Percentiles rank a stretch among this genome's conserved stretches.
These are phyloP conservation scores for Phaeophleospora eucalypticola DNA, from an alignment of 2,329 filamentous ascomycete species.

Conservation along the genomic window DNA sequence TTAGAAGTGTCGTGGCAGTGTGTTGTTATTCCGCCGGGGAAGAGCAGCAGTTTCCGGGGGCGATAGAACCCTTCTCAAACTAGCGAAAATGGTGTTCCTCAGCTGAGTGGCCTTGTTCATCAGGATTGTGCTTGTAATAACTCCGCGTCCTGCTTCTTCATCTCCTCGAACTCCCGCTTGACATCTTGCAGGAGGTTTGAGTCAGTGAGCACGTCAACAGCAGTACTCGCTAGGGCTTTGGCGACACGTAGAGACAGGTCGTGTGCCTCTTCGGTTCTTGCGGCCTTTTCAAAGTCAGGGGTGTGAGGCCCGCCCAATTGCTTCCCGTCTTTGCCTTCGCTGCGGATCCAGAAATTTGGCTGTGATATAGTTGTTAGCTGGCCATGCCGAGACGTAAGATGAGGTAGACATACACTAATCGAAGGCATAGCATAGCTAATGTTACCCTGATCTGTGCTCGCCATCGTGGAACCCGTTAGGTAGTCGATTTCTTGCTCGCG, in stretches of 20 bases:
- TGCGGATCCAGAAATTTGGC: slow-evolving; percentile 47
- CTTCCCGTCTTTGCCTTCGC: slow-evolving; percentile 28
- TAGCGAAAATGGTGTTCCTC: too few species aligned
- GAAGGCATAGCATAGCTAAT: slow-evolving; percentile 56
- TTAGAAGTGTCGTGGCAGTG: too few species aligned
- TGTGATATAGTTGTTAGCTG: background rate
- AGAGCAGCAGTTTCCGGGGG: too few species aligned
- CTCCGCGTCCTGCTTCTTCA: slow-evolving; percentile 5
- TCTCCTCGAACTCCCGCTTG: slow-evolving; percentile 28
- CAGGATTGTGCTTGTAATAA: background rate
- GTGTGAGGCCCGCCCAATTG: slow-evolving; percentile 36
- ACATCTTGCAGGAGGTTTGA: slow-evolving; percentile 24
- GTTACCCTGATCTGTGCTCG: slow-evolving; percentile 59
- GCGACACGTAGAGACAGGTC: slow-evolving; percentile 31
- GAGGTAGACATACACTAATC: slow-evolving; percentile 36
- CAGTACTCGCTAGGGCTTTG: slow-evolving; percentile 37
- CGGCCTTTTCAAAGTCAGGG: slow-evolving; percentile 38
- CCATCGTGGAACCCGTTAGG: slow-evolving; percentile 43
- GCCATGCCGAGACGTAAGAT: background rate
- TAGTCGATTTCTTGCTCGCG: slow-evolving; percentile 40
- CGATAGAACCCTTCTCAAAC: too few species aligned
- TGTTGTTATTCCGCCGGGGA: too few species aligned
- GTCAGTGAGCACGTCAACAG: slow-evolving; percentile 34
- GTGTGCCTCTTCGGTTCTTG: slow-evolving; percentile 36
- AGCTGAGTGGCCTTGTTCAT: background rate